Base-by-base conservation (phyloP, 108 stramenopile genomes). In the Nannochloropsis gaditana region DNA sequence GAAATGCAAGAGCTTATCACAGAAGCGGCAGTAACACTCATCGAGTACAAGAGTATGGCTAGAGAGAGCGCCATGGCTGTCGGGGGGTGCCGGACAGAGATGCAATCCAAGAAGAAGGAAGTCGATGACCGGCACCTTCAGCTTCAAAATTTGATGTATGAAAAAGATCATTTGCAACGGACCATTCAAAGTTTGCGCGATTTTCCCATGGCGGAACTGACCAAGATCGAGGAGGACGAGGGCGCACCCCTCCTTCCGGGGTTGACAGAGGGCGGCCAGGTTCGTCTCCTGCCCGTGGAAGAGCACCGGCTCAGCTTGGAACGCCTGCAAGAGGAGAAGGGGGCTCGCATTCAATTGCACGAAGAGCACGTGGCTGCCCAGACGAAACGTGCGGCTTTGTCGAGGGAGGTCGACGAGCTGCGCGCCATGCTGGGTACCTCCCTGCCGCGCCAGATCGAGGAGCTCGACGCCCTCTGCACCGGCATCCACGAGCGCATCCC, bases 131-230 rank as follows among this genome's bases (percentile, higher is more conserved):
- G 81, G 9, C 86, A 86, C 86, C 88, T 90, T 43, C 86, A 90
- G 80, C 88, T 90, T 19, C 88, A 90, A 85, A 90, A 90, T 47
- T 73, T 90, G 44, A 85, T 90, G 59, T 90, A 90, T 85, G 89
- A 90, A 81, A 88, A 84, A 45, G 85, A 90, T 85, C 86, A 90
- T 82, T 44, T 90, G 45, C 83, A 82, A 15, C 85, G 89, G 19
- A 88, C 88, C 59, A 90, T 88, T 9, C 87, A 90, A 80, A 85
- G 86, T 43, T 84, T 84, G 84, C 79, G 80, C 9, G 87, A 88
- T 50, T 87, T 87, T 80, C 83, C 87, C 41, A 82, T 82, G 87
- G 21, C 43, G 59, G 84, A 88, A 84, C 81, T 88, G 50, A 44
- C 15, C 84, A 88, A 84, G 87, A 88, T 88, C 84, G 87, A 84